A percentile compares a stretch with the other conserved stretches of the same genome.
These are phyloP conservation scores for Rhodotorula paludigena DNA, from an alignment of 768 basidiomycete species.

Conservation along the genomic window DNA sequence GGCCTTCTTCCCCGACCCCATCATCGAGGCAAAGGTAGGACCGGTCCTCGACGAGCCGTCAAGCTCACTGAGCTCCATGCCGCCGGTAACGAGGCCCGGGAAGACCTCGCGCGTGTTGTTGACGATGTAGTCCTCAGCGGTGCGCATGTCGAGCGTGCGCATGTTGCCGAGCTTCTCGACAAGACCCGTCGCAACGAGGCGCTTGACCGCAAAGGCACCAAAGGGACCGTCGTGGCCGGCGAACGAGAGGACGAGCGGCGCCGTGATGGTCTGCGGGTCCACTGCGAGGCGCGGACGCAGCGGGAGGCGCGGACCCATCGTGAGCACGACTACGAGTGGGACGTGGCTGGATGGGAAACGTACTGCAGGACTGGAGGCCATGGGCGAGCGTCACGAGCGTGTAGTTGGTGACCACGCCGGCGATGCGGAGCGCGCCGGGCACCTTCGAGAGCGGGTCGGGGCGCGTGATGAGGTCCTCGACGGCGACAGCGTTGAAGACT, in stretches of 20 bases:
- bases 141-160: slow-evolving; percentile 73
- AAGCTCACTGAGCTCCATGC: slow-evolving; percentile 72
- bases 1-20: slow-evolving; percentile 63
- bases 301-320: background rate
- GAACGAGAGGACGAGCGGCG: slow-evolving; percentile 65
- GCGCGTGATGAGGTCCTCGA: slow-evolving; percentile 72
- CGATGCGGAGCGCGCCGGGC: slow-evolving; percentile 51
- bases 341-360: background rate
- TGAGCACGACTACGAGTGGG: background rate
- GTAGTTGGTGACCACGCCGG: slow-evolving; percentile 59
- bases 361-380: slow-evolving; percentile 47
- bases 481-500: slow-evolving; percentile 55
- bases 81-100: slow-evolving; percentile 56
- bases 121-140: slow-evolving; percentile 65
- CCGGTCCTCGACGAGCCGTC: slow-evolving; percentile 73
- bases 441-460: slow-evolving; percentile 48
- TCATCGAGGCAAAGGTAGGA: slow-evolving; percentile 76
- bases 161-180: slow-evolving; percentile 68
- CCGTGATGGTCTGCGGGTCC: slow-evolving; percentile 78
- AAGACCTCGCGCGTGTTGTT: slow-evolving; percentile 54
- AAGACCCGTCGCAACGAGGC: slow-evolving; percentile 69
- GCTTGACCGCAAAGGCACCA: slow-evolving; percentile 76
- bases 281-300: slow-evolving; percentile 45
- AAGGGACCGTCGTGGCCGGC: slow-evolving; percentile 66
- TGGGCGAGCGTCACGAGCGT: slow-evolving; percentile 49